phyloP scores from a whole-genome alignment of 495 filamentous ascomycete species.

The Amniculicola lignicola region DNA sequence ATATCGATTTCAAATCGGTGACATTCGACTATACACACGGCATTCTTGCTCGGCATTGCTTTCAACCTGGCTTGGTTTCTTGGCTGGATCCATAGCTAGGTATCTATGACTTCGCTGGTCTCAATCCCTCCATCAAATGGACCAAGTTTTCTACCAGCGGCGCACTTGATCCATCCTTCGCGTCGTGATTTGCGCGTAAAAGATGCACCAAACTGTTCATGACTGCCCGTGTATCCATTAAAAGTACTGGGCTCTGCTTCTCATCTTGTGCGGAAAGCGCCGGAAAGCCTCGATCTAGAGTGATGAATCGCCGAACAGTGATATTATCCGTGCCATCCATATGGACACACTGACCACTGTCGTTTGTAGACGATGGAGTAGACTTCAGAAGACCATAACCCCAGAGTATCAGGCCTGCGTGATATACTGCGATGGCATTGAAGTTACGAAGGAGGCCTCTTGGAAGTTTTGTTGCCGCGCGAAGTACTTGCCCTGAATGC shows the following conservation, averaged over 20 bases:
- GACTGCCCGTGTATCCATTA: conserved; percentile 47
- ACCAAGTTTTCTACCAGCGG: conserved; percentile 56
- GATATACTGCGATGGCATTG: conserved; percentile 57
- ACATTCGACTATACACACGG: too few species aligned
- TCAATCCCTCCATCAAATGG: conserved; percentile 48
- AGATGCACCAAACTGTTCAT: conserved; percentile 50
- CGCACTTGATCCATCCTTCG: conserved; percentile 38
- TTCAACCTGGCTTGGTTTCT: too few species aligned
- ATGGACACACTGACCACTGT: conserved; percentile 35
- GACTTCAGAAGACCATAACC: conserved; percentile 50
- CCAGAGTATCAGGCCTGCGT: conserved; percentile 61
- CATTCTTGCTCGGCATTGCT: too few species aligned
- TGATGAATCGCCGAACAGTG: conserved; percentile 49
- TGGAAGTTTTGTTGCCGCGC: conserved; percentile 51
- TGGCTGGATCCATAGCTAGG: too few species aligned
- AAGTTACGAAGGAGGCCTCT: conserved; percentile 54
- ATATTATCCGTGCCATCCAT: conserved; percentile 50
- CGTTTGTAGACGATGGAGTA: conserved; percentile 20
- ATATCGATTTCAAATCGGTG: too few species aligned
- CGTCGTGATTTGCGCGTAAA: conserved; percentile 47
- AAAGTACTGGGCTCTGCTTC: conserved; percentile 13
- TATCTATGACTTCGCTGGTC: neutral
- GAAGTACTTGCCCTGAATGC: conserved; percentile 62
- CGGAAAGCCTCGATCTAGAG: conserved; percentile 46
- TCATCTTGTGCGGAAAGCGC: conserved; percentile 41